phyloP scores from a whole-genome alignment of 2,329 filamentous ascomycete species.

The Tolypocladium inflatum region DNA sequence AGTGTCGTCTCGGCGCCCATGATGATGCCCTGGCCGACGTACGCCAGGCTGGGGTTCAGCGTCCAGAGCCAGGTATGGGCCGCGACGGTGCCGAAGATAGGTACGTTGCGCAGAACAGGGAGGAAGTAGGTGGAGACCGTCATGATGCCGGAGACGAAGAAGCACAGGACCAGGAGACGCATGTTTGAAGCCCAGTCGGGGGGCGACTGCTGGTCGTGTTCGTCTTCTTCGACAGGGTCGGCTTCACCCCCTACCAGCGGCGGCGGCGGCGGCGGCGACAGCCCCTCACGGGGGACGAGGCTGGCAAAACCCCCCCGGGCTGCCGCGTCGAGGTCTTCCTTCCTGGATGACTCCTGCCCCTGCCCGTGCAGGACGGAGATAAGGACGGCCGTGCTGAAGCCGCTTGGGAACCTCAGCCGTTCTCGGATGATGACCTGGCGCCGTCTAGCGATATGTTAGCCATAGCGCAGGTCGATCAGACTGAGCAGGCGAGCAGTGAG shows the following conservation, averaged over 20 bases:
- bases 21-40: slow-evolving; percentile 94
- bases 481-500: not conserved
- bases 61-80: slow-evolving; percentile 88
- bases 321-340: slow-evolving; percentile 23
- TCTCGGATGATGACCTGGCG: slow-evolving; percentile 90
- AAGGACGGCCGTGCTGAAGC: slow-evolving; percentile 89
- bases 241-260: slow-evolving; percentile 8
- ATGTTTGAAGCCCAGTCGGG: slow-evolving; percentile 36
- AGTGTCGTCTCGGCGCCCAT: slow-evolving; percentile 95
- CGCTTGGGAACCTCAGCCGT: slow-evolving; percentile 87
- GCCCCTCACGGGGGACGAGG: slow-evolving; percentile 24
- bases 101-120: slow-evolving; percentile 74
- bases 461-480: not conserved
- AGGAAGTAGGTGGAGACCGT: slow-evolving; percentile 87
- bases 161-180: slow-evolving; percentile 45
- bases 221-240: slow-evolving; percentile 15
- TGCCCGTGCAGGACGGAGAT: slow-evolving; percentile 79
- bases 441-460: slow-evolving; percentile 33
- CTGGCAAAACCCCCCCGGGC: slow-evolving; percentile 32
- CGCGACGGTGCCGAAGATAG: slow-evolving; percentile 68
- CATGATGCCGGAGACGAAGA: slow-evolving; percentile 51
- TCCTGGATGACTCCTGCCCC: slow-evolving; percentile 20
- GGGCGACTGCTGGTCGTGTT: slow-evolving; percentile 24
- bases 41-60: slow-evolving; percentile 92
- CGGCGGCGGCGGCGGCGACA: not conserved